Conservation (phyloP, 2,329 filamentous ascomycete genomes). For the Ceratocystis cacaofunesta region DNA sequence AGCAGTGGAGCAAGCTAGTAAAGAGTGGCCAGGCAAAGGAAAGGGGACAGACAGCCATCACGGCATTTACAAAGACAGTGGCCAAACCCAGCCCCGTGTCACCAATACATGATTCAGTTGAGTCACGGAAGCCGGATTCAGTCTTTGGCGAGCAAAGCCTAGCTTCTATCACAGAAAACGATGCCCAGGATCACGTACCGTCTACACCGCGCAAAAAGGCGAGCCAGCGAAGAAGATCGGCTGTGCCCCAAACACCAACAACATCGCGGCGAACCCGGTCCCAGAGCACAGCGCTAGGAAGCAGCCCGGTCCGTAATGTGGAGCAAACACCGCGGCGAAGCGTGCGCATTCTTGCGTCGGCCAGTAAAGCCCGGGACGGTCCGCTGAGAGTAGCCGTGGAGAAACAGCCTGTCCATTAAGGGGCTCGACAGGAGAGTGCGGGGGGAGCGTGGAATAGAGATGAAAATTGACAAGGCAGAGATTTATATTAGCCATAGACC, state of each 20-base stretch:
- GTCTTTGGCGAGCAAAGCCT: neutral
- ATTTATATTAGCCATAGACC: neutral
- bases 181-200: neutral
- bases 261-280: neutral
- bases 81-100: neutral
- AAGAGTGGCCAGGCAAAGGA: constrained; percentile 28
- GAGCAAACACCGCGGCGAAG: neutral
- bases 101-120: neutral
- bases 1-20: constrained; percentile 2
- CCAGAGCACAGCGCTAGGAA: neutral
- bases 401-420: neutral
- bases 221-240: neutral
- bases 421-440: neutral
- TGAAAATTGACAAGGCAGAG: neutral
- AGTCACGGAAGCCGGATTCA: neutral
- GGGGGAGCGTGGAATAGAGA: neutral
- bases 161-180: too few relatives aligned
- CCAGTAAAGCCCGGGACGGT: neutral
- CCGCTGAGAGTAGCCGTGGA: neutral
- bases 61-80: constrained; percentile 26
- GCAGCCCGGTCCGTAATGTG: neutral
- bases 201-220: neutral
- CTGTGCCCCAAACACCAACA: neutral
- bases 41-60: constrained; percentile 36
- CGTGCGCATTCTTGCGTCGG: neutral